These are phyloP conservation scores for Suillus sp. DNA, from an alignment of 768 basidiomycete species.

Conservation along the genomic window DNA sequence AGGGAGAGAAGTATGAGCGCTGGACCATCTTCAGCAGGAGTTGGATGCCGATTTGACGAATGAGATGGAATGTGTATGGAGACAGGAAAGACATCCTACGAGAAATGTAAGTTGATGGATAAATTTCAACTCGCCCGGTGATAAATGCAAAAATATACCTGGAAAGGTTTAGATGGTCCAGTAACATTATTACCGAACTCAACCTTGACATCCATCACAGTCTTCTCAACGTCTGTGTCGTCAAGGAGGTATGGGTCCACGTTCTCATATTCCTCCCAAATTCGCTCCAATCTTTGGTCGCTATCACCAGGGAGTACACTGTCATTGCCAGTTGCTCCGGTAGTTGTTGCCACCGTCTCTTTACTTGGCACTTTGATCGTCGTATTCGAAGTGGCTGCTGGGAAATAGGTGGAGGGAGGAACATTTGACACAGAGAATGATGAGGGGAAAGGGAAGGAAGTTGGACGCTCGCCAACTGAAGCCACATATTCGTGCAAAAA, in stretches of 20 bases:
- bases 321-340: constrained; percentile 30
- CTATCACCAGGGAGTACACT: constrained; percentile 70
- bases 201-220: constrained; percentile 55
- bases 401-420: constrained; percentile 32
- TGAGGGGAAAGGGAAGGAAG: constrained; percentile 45
- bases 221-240: constrained; percentile 45
- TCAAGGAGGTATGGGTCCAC: constrained; percentile 68
- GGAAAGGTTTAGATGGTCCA: constrained; percentile 57
- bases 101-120: constrained; percentile 11
- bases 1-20: constrained; percentile 87
- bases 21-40: constrained; percentile 80
- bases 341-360: constrained; percentile 13
- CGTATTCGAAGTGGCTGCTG: constrained; percentile 36
- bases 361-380: constrained; percentile 28
- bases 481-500: constrained; percentile 90
- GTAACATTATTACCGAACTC: constrained; percentile 43
- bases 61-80: constrained; percentile 67
- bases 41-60: constrained; percentile 41
- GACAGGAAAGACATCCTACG: constrained; percentile 76
- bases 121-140: not conserved
- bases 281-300: constrained; percentile 79
- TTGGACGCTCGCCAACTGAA: constrained; percentile 70
- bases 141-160: constrained; percentile 42
- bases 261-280: constrained; percentile 88
- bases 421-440: constrained; percentile 35